Evolutionary conservation across 441 rosid species (phyloP), one percentile per base, ranked within the genome.

Genomic region (Jatropha podagrica): DNA sequence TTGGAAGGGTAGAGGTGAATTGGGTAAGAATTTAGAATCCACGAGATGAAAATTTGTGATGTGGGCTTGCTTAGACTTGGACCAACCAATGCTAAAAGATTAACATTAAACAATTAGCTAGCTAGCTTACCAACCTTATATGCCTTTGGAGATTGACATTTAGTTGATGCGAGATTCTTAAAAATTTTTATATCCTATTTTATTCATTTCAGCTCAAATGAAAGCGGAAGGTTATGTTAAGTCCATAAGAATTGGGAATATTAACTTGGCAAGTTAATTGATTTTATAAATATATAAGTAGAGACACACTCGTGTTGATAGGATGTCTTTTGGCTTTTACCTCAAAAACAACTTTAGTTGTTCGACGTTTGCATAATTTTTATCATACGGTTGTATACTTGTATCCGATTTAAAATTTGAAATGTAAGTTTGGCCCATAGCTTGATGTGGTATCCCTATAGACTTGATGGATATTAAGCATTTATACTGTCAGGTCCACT

Each of bases 351-450:
- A 40, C 20, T 14, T 23, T 52, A 10, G 14, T 60, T 23, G 54
- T 49, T 65, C 15, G 68, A 37, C 41, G 13, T 67, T 67, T 56
- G 73, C n/a, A 14, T 7, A 14, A 8, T 44, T 51, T 40, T 66
- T 72, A n/a, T 61, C 38, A 26, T 55, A 38, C 18, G 65, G 38
- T 41, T 0, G 3, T 4, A 40, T 61, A n/a, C 32, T 48, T 48
- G 48, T 23, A 54, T 59, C 20, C 42, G 68, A 11, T 41, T 56
- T 63, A 41, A 42, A 37, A 6, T 58, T 55, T 70, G 55, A 46
- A 26, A 62, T 46, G 59, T 37, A 63, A 26, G 26, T 44, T 71
- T 72, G 38, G 27, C 51, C 55, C 17, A 11, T 79, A 51, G 11
- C 32, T 75, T 52, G 72, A 49, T 73, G 14, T 59, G 54, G 27